Percentiles rank a stretch among this genome's conserved stretches.
Conservation (phyloP, 768 basidiomycete species). For the Coprinopsis sp. region DNA sequence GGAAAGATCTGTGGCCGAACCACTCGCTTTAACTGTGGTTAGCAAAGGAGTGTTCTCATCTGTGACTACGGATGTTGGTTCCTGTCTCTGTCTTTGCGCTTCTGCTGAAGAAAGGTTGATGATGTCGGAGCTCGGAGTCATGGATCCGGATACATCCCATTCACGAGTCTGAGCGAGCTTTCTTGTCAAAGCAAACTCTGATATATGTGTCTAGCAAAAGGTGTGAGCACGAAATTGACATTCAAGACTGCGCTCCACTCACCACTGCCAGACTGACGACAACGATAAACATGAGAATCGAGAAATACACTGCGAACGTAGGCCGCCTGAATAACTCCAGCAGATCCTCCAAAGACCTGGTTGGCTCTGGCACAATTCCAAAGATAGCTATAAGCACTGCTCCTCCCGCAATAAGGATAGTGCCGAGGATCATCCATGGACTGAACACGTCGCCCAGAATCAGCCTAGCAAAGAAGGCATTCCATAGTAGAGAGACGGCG, state of each 20-base stretch:
- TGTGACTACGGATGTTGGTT: constrained; percentile 30
- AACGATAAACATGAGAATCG: constrained; percentile 58
- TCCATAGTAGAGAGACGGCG: constrained; percentile 90
- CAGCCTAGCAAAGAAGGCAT: constrained; percentile 84
- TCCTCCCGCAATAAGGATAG: constrained; percentile 80
- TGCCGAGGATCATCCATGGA: constrained; percentile 80
- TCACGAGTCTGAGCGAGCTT: constrained; percentile 24
- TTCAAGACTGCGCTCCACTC: constrained; percentile 23
- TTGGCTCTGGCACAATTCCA: constrained; percentile 86
- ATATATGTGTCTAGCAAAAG: constrained; percentile 58
- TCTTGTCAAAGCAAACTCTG: constrained; percentile 58
- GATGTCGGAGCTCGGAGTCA: constrained; percentile 29
- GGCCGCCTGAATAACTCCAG: constrained; percentile 70
- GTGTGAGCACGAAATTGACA: background rate
- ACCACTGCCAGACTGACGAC: constrained; percentile 60
- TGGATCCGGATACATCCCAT: constrained; percentile 21
- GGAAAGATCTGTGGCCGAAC: constrained; percentile 3
- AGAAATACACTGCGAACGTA: constrained; percentile 79
- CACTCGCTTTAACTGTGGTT: constrained; percentile 7
- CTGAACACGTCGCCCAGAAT: constrained; percentile 86
- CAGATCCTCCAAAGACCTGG: constrained; percentile 82
- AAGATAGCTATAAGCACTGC: constrained; percentile 88
- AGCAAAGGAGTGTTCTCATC: constrained; percentile 23
- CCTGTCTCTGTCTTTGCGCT: constrained; percentile 19
- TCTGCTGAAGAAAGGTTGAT: constrained; percentile 37